Evolutionary conservation across 306 rosid species (phyloP).

Genomic region (Quercus glauca): DNA sequence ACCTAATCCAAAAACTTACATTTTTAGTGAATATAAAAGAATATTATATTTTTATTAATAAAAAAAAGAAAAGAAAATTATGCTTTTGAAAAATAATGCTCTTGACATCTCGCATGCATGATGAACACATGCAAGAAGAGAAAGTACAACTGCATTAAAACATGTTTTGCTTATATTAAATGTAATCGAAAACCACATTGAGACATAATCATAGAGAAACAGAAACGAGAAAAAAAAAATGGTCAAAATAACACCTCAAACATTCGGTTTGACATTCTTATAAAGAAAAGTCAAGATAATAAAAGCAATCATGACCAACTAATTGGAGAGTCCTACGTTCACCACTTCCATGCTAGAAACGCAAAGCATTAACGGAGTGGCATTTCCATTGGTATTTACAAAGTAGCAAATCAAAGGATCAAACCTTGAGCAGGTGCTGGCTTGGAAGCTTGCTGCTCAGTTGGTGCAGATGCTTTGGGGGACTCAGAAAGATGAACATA

Average conservation of each 20-base stretch:
- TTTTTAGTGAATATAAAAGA: too few relatives aligned
- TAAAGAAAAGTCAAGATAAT: slow-evolving; percentile 17
- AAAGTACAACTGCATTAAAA: neutral
- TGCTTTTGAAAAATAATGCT: too few relatives aligned
- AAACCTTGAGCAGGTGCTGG: slow-evolving; percentile 82
- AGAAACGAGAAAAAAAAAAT: neutral
- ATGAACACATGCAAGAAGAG: neutral
- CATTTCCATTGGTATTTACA: slow-evolving; percentile 42
- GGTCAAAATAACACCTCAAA: slow-evolving; percentile 5
- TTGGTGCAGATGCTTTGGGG: slow-evolving; percentile 56
- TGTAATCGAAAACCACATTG: neutral
- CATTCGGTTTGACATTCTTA: slow-evolving; percentile 29
- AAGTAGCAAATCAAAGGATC: slow-evolving; percentile 62
- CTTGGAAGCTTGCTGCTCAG: slow-evolving; percentile 50
- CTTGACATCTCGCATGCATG: too few relatives aligned
- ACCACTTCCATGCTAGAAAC: slow-evolving; percentile 29
- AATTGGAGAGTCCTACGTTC: slow-evolving; percentile 35
- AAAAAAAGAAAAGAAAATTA: too few relatives aligned
- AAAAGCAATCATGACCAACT: slow-evolving; percentile 29
- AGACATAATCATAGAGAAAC: neutral
- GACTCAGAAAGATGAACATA: slow-evolving; percentile 58
- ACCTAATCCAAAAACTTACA: too few relatives aligned
- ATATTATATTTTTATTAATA: too few relatives aligned
- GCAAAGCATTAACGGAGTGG: slow-evolving; percentile 25
- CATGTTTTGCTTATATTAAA: neutral